Conservation (phyloP, 2,329 filamentous ascomycete genomes). For the Dothidotthia symphoricarpi region DNA sequence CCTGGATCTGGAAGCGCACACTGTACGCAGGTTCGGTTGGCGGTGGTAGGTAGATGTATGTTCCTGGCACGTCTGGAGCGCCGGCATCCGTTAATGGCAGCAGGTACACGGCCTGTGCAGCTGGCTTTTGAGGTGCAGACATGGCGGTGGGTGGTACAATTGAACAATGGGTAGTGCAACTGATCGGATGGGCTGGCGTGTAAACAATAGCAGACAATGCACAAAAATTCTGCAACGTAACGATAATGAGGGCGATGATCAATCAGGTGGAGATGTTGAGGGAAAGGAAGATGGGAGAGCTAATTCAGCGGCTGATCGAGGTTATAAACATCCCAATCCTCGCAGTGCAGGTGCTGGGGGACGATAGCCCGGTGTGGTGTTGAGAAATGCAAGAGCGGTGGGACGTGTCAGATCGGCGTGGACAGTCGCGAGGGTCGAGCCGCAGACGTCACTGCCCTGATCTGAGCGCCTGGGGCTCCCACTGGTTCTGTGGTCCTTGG, state of each 20-base stretch:
- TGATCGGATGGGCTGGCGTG: conserved; percentile 9
- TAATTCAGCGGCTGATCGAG: conserved; percentile 8
- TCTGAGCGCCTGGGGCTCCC: not conserved
- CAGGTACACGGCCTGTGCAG: conserved; percentile 64
- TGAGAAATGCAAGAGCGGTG: conserved; percentile 14
- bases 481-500: too few relatives aligned
- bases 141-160: conserved; percentile 20
- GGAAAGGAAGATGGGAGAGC: conserved; percentile 10
- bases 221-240: conserved; percentile 9
- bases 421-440: conserved; percentile 15
- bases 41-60: conserved; percentile 88
- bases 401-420: conserved; percentile 23
- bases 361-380: conserved; percentile 20
- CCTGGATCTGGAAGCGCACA: conserved; percentile 86
- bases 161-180: conserved; percentile 1
- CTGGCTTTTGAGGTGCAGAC: conserved; percentile 20
- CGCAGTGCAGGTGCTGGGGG: conserved; percentile 15
- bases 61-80: conserved; percentile 81
- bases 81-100: conserved; percentile 90
- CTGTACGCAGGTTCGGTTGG: conserved; percentile 69
- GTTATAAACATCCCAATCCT: conserved; percentile 8
- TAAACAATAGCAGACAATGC: conserved; percentile 15
- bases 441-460: conserved; percentile 26
- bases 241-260: conserved; percentile 8
- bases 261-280: conserved; percentile 6